Base-by-base conservation (phyloP, 495 filamentous ascomycete species). In the Talaromyces stipitatus region DNA sequence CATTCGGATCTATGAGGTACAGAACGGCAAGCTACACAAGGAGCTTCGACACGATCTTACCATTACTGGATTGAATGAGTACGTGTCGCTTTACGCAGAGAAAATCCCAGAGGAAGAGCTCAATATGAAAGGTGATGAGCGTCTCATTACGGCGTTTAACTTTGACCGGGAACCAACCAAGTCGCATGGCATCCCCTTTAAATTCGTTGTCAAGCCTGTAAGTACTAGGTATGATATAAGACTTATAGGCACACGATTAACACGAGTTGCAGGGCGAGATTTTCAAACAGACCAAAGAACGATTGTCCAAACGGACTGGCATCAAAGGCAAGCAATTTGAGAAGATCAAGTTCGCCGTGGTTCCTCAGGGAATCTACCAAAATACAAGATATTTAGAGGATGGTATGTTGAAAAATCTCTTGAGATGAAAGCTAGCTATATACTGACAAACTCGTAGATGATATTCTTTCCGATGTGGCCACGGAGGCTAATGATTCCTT, bases 291-390 rank as follows among this genome's bases (percentile, higher is more conserved):
- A 97, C 94, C 51, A 95, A 91, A 74, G 85, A 92, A 64, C 84
- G 94, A 22, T 77, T 99, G 2, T 90, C 90, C 62, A 89, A 89
- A 66, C 82, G 94, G 50, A 95, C 89, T 2, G 91, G 91, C 11
- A 84, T 99, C 68, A 97, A 96, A 74, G 94, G 94, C 60, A 97
- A 97, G 76, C 90, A 89, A 56, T 94, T 97, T 60, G 94, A 99
- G 71, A 99, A 97, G 78, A 91, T 97, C 68, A 96, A 92, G 71
- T 97, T 99, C 75, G 89, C 91, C 4, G 72, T 96, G 45, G 79
- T 97, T 6, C 82, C 83, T 58, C 81, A 87, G 54, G 69, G 78
- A 24, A 70, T 78, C 24, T 95, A 86, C 70, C 82, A 87, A 18
- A 87, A 81, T 62, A 87, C 92, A 4, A 76, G 82, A 55, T 96